phyloP scores from a whole-genome alignment of 2,329 filamentous ascomycete genomes.

The Didymella glomerata region DNA sequence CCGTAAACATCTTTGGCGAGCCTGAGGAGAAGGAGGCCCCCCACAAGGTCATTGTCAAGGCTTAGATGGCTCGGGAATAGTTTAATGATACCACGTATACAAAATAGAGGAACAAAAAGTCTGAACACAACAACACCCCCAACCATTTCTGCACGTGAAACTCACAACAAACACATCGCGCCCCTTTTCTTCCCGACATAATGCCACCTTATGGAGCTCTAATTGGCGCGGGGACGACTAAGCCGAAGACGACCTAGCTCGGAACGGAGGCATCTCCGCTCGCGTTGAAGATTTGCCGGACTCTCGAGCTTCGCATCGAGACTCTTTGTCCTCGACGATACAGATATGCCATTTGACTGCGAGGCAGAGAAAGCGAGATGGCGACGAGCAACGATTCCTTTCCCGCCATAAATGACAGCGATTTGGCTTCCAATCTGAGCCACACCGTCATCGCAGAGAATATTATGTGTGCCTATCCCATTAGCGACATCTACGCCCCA shows the following conservation, averaged over 20 bases:
- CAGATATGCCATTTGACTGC: neutral
- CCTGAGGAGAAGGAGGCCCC: conserved; percentile 61
- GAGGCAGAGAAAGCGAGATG: neutral
- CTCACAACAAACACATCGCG: neutral
- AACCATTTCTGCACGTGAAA: neutral
- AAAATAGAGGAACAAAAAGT: conserved; percentile 11
- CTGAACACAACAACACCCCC: neutral
- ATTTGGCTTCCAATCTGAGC: neutral
- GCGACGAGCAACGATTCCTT: neutral
- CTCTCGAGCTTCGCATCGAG: neutral
- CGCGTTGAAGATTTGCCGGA: neutral
- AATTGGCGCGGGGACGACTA: neutral
- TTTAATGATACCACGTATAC: conserved; percentile 16
- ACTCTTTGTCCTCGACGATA: neutral
- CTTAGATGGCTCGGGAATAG: conserved; percentile 10
- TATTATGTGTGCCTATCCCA: conserved; percentile 21
- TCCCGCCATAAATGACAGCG: neutral
- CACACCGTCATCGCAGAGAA: conserved; percentile 4
- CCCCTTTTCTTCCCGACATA: neutral
- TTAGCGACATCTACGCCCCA: conserved; percentile 22
- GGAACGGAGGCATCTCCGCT: neutral
- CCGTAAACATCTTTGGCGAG: conserved; percentile 65
- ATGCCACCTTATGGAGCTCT: neutral
- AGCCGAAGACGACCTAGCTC: neutral
- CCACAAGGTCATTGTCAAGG: conserved; percentile 54